Evolutionary conservation across 2,329 filamentous ascomycete genomes (phyloP), one percentile per base, ranked within the genome.

Genomic region (Neoascochyta sp.): DNA sequence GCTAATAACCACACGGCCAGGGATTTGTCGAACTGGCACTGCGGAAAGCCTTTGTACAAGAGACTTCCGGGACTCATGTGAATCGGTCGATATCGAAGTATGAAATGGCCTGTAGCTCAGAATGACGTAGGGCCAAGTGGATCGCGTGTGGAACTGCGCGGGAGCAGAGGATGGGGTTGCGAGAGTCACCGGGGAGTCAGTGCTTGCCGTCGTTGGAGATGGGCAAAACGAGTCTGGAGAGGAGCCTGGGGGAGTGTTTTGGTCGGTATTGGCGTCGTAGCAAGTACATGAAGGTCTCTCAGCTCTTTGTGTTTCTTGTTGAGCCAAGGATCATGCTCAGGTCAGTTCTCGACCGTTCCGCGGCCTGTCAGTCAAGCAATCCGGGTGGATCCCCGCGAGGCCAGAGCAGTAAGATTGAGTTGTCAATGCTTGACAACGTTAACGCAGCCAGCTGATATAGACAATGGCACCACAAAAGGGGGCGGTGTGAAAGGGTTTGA

Each of bases 21-120:
- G 34, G 45, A 44, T 38, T 53, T 51, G 31, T 53, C 49, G 30
- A 53, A 53, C 13, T 51, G 45, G 40, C 43, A 43, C 17, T 39
- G 43, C 40, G 42, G 39, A 48, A 50, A 41, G 47, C 41, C 38
- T 50, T 39, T 39, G 32, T 46, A 46, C 34, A 41, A 46, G 37
- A 38, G 21, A 25, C 27, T 41, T 39, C 24, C 41, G 37, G 45
- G 47, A 49, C 38, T 42, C 49, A 53, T 53, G 49, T 53, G 49
- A 51, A 43, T 41, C 36, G 38, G 32, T 39, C 41, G 36, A 29
- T 32, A 39, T 44, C 31, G 28, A 48, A 30, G 22, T 36, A 40
- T 38, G 31, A 22, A 30, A 32, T 23, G 34, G 39, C 40, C 29
- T 38, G 39, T 35, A 37, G 41, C 40, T 44, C 43, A 45, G 31